phyloP scores from a whole-genome alignment of 192 early-diverging fungal species.

The Mortierella alpina region DNA sequence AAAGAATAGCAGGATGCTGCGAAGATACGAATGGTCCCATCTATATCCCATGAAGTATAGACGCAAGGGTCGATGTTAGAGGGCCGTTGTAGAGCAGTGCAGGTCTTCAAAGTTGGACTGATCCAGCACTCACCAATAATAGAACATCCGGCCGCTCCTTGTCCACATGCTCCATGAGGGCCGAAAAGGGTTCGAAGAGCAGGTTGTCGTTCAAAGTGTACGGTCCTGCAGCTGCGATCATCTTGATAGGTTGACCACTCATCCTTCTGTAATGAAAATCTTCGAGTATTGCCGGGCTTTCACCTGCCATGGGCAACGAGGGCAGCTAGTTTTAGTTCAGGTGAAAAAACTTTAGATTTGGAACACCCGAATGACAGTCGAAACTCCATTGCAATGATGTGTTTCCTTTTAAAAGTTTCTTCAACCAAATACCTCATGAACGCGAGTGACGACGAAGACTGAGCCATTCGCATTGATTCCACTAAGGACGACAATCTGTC shows the following conservation, averaged over 20 bases:
- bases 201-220: constrained; percentile 86
- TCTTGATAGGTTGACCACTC: constrained; percentile 53
- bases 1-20: constrained; percentile 65
- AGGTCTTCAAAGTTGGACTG: not conserved
- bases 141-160: constrained; percentile 82
- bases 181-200: constrained; percentile 84
- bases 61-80: not conserved
- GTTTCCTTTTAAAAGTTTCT: not conserved
- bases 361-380: constrained; percentile 5
- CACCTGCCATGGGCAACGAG: constrained; percentile 57
- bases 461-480: constrained; percentile 72
- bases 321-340: constrained; percentile 54
- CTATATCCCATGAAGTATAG: constrained; percentile 16
- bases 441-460: constrained; percentile 62
- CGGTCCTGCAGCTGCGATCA: constrained; percentile 86
- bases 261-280: constrained; percentile 37
- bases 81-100: not conserved
- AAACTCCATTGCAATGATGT: not conserved
- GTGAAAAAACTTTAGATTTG: not conserved
- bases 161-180: constrained; percentile 71
- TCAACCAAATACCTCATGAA: constrained; percentile 59
- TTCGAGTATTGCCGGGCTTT: constrained; percentile 59
- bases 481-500: constrained; percentile 83
- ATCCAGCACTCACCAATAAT: constrained; percentile 64
- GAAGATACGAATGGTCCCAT: constrained; percentile 80